phyloP scores from a whole-genome alignment of 331 rosid genomes.

The Telfairia occidentalis region DNA sequence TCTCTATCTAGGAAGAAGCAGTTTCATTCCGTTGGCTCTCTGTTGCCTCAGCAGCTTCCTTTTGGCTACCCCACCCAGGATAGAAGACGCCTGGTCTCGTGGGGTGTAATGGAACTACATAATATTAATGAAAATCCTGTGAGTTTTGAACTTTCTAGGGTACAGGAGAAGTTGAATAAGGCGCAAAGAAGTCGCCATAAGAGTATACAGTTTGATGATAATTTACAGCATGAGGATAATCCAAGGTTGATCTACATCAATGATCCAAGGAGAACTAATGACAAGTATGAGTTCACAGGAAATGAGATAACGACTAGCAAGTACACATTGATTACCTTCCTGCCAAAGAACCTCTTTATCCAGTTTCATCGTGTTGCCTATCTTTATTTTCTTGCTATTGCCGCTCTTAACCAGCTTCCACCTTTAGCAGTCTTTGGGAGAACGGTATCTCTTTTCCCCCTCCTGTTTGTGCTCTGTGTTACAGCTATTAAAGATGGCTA shows the following conservation, averaged over 20 bases:
- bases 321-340: conserved; percentile 64
- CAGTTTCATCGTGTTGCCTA: conserved; percentile 88
- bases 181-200: conserved; percentile 46
- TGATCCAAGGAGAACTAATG: conserved; percentile 60
- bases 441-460: conserved; percentile 73
- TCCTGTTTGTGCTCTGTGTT: conserved; percentile 70
- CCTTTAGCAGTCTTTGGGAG: conserved; percentile 87
- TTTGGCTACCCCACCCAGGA: conserved; percentile 52
- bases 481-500: conserved; percentile 90
- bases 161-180: conserved; percentile 34
- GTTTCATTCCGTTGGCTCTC: conserved; percentile 12
- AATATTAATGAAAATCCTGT: conserved; percentile 16
- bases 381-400: conserved; percentile 82
- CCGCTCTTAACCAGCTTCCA: conserved; percentile 88
- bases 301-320: conserved; percentile 73
- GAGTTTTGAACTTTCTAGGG: conserved; percentile 40
- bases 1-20: conserved; percentile 18
- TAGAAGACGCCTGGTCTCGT: conserved; percentile 29
- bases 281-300: conserved; percentile 73
- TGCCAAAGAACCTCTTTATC: conserved; percentile 75
- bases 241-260: conserved; percentile 63
- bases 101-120: conserved; percentile 75
- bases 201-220: conserved; percentile 55
- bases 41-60: conserved; percentile 30
- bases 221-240: conserved; percentile 31